These are phyloP conservation scores for Sedum album DNA, from an alignment of 164 flowering plant species.

Conservation along the genomic window DNA sequence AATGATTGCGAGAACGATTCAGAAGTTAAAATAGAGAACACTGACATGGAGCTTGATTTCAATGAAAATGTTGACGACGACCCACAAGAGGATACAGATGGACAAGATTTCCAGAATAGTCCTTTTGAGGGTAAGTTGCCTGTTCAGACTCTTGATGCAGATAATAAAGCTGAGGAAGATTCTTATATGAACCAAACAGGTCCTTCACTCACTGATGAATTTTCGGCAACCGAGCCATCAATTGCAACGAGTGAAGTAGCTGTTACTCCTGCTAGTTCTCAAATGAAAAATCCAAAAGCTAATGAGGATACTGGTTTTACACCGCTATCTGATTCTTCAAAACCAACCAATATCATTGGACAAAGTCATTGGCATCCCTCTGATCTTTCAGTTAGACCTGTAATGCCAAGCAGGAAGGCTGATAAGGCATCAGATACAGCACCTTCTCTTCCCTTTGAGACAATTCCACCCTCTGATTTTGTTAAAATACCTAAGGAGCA, in stretches of 20 bases:
- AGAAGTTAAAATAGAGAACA: slow-evolving; percentile 86
- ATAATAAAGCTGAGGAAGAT: slow-evolving; percentile 30
- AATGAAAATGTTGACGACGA: slow-evolving; percentile 80
- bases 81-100: slow-evolving; percentile 62
- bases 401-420: slow-evolving; percentile 90
- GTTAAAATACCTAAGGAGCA: slow-evolving; percentile 64
- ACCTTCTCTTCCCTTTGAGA: slow-evolving; percentile 78
- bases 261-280: slow-evolving; percentile 54
- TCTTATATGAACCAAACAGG: slow-evolving; percentile 21
- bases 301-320: slow-evolving; percentile 39
- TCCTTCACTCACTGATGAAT: slow-evolving; percentile 17
- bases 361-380: slow-evolving; percentile 85
- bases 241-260: slow-evolving; percentile 39
- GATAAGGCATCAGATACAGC: slow-evolving; percentile 53
- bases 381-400: slow-evolving; percentile 93
- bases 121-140: slow-evolving; percentile 30
- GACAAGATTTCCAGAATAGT: slow-evolving; percentile 30
- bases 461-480: slow-evolving; percentile 57
- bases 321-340: slow-evolving; percentile 40
- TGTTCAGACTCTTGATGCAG: slow-evolving; percentile 31
- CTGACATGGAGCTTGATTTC: slow-evolving; percentile 98
- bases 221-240: slow-evolving; percentile 30
- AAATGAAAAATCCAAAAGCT: slow-evolving; percentile 34
- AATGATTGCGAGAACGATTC: slow-evolving; percentile 62
- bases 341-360: slow-evolving; percentile 41